Base-by-base conservation (phyloP, 495 filamentous ascomycete species). In the Geopyxis carbonaria region DNA sequence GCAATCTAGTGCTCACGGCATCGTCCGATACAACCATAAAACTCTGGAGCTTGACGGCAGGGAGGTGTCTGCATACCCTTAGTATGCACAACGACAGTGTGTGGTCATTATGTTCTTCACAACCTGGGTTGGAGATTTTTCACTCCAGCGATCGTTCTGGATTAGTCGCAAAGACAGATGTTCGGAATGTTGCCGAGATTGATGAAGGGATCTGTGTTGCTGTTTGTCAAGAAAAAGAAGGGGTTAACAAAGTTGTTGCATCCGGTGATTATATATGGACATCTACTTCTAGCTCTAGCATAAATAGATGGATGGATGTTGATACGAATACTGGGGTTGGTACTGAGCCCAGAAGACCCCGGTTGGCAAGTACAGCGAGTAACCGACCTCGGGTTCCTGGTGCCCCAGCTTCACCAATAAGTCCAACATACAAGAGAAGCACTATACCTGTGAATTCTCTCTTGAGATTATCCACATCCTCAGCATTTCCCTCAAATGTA, bases 41-140 rank as follows among this genome's bases (percentile, higher is more conserved):
- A 59, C 72, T 95, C 16, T 97, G 89, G 89, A 94, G 84, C 34
- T 70, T 94, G 32, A 85, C 82, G 1, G 86, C 83, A 8, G 89
- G 87, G 24, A 69, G 89, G 43, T 95, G 89, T 65, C 81, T 94
- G 77, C 80, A 94, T 60, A 97, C 91, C 3, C 66, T 97, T 38
- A 93, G 85, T 11, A 95, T 95, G 89, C 89, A 97, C 56, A 92
- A 89, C 56, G 83, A 91, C 51, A 93, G 85, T 55, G 87, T 97
- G 14, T 97, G 89, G 89, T 89, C 84, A 20, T 67, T 97, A 14
- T 91, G 78, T 53, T 93, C 89, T 0, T 75, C 87, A 36, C 72
- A 93, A 48, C 85, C 85, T 5, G 64, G 76, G 31, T 68, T 97
- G 2, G 76, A 77, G 3, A 70, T 93, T 9, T 93, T 95, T 56